Evolutionary conservation across 495 filamentous ascomycete species (phyloP), one percentile per base, ranked within the genome.

Genomic region (Aspergillus mulundensis): DNA sequence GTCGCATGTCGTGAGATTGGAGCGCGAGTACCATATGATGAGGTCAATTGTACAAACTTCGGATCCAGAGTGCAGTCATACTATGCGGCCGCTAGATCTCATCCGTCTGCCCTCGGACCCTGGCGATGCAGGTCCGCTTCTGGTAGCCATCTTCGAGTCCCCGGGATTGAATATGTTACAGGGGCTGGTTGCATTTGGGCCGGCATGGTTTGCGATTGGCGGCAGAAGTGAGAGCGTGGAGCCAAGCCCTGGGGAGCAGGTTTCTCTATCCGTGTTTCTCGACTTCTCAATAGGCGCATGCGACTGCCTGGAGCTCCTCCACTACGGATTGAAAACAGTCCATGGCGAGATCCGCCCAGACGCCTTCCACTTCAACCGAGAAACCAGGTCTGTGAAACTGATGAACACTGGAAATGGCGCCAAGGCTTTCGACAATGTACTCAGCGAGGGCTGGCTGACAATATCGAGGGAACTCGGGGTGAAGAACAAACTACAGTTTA

Each of bases 301-400:
- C 15, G 86, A 93, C 63, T 94, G 90, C 63, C 65, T 91, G 40
- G 91, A 96, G 67, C 84, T 94, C 24, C 64, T 96, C 14, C 91
- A 96, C 61, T 88, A 95, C 71, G 86, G 88, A 1, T 79, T 90
- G 38, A 84, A 86, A 41, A 83, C 90, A 16, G 83, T 95, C 1
- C 91, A 96, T 63, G 91, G 91, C 47, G 91, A 96, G 67, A 82
- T 96, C 39, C 80, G 91, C 20, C 87, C 83, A 0, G 91, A 96
- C 71, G 88, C 91, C 0, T 96, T 95, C 66, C 89, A 95, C 62
- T 92, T 87, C 71, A 84, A 85, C 63, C 63, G 76, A 7, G 81
- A 89, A 43, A 80, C 77, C 7, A 82, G 84, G 20, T 66, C 74
- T 30, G 90, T 95, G 50, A 91, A 86, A 68, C 75, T 96, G 42